These are phyloP conservation scores for Hyaloscypha finlandica DNA, from an alignment of 495 filamentous ascomycete genomes.

Conservation along the genomic window DNA sequence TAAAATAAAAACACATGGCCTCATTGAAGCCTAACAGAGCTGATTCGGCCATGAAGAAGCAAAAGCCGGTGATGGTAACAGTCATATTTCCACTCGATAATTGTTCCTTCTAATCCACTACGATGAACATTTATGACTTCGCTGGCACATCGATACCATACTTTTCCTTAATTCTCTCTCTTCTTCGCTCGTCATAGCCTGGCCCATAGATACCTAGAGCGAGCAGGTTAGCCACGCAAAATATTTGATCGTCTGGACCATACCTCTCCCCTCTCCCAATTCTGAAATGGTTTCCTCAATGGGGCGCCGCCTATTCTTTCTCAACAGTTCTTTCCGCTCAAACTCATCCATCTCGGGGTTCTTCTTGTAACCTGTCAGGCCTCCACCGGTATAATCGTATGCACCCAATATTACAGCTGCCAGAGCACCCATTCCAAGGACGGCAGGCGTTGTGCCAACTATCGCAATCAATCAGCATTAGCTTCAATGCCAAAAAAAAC, in stretches of 20 bases:
- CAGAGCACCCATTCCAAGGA: conserved; percentile 74
- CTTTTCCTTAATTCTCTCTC: conserved; percentile 80
- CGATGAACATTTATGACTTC: conserved; percentile 24
- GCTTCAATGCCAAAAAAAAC: not conserved
- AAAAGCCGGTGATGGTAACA: not conserved
- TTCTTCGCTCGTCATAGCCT: conserved; percentile 85
- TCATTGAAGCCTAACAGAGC: not conserved
- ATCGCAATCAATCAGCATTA: not conserved
- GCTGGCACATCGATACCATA: conserved; percentile 79
- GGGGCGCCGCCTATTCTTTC: conserved; percentile 72
- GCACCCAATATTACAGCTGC: conserved; percentile 64
- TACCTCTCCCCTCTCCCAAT: conserved; percentile 90
- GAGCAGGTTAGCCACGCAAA: conserved; percentile 29
- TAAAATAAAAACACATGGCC: too few relatives aligned
- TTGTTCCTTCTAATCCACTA: not conserved
- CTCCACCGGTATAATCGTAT: conserved; percentile 78
- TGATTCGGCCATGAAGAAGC: not conserved
- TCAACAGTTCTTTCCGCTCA: conserved; percentile 72
- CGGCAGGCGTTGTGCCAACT: conserved; percentile 77
- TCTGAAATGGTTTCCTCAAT: conserved; percentile 80
- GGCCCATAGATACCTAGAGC: conserved; percentile 75
- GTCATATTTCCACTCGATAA: conserved; percentile 21
- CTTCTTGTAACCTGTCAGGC: conserved; percentile 56
- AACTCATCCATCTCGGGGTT: conserved; percentile 73
- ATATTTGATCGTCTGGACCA: conserved; percentile 30